phyloP scores from a whole-genome alignment of 2,329 filamentous ascomycete genomes.

The Acrocalymma vagum region DNA sequence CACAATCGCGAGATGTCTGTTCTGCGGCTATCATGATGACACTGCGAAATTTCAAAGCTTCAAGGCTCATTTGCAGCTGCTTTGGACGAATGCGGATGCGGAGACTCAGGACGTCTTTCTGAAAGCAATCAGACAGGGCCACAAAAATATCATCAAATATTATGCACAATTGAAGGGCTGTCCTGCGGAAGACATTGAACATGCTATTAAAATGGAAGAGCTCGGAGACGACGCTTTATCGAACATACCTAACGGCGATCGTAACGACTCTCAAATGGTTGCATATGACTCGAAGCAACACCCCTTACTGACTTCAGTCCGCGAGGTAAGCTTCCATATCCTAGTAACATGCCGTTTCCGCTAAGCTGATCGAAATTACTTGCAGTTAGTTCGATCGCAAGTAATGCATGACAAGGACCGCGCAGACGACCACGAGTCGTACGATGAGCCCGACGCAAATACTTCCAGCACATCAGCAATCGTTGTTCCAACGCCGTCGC shows the following conservation, averaged over 20 bases:
- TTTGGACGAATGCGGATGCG: not conserved
- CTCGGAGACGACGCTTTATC: not conserved
- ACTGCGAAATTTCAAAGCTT: not conserved
- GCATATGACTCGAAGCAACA: not conserved
- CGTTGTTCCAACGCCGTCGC: not conserved
- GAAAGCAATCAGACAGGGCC: not conserved
- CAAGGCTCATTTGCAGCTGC: too few species aligned
- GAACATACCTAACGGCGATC: not conserved
- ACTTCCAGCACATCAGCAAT: not conserved
- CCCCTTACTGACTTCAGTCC: not conserved
- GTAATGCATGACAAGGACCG: too few species aligned
- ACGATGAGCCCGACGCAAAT: not conserved
- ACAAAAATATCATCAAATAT: not conserved
- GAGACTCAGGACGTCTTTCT: not conserved
- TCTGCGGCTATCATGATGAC: not conserved
- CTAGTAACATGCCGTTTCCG: not conserved
- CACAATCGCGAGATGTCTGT: slow-evolving; percentile 1
- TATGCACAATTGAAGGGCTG: not conserved
- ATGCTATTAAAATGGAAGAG: not conserved
- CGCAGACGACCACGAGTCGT: too few species aligned
- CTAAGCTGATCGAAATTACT: not conserved
- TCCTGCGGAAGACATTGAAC: slow-evolving; percentile 1
- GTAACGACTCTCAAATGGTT: too few species aligned
- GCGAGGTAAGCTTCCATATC: not conserved
- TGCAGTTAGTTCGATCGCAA: slow-evolving; percentile 1